Evolutionary conservation across 2,329 filamentous ascomycete genomes (phyloP), one percentile per base, ranked within the genome.

Genomic region (Helotiales sp.): DNA sequence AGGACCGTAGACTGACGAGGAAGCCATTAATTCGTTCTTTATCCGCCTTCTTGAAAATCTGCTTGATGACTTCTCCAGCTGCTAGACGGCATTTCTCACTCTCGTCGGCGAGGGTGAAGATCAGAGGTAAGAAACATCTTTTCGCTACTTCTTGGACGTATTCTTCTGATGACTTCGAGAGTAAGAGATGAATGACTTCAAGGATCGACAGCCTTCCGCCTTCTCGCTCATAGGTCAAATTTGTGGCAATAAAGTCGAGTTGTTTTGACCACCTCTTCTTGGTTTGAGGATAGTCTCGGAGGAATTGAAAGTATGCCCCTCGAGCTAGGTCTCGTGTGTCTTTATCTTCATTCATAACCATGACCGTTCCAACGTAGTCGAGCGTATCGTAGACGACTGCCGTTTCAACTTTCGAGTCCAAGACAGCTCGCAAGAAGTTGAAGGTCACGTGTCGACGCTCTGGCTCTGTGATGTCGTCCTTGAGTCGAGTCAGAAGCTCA

Each of bases 311-410:
- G 74, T 96, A 99, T 13, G 91, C 89, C 19, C 91, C 91, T 56
- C 95, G 83, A 13, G 93, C 93, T 34, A 96, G 79, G 71, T 97
- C 91, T 52, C 95, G 85, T 2, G 93, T 93, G 63, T 89, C 87
- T 66, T 89, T 89, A 66, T 96, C 93, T 62, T 96, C 91, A 70
- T 98, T 98, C 44, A 90, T 96, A 56, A 99, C 89, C 93, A 98
- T 98, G 72, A 97, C 89, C 3, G 84, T 87, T 47, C 91, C 91
- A 29, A 96, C 88, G 67, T 92, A 87, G 71, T 99, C 95, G 62
- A 97, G 83, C 8, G 89, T 88, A 69, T 98, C 93, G 70, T 99
- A 99, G 29, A 99, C 87, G 40, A 89, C 83, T 0, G 93, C 88
- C 7, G 96, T 92, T 67, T 96, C 83, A 42, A 98, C 81, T 70